phyloP scores from a whole-genome alignment of 768 basidiomycete genomes.

The Tricholoma matsutake region DNA sequence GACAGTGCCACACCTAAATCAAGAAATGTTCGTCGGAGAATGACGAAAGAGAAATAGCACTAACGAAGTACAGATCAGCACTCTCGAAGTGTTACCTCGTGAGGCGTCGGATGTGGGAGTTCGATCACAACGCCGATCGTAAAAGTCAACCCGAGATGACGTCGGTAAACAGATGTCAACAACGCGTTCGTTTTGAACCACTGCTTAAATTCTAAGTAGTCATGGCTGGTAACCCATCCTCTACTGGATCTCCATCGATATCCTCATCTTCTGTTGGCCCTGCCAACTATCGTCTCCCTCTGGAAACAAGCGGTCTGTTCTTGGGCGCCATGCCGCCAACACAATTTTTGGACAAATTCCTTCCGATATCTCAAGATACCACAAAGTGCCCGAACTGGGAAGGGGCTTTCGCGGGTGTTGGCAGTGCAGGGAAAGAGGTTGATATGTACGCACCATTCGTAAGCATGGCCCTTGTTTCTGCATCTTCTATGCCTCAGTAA shows the following conservation, averaged over 20 bases:
- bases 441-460: not conserved
- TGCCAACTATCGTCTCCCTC: not conserved
- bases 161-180: no score
- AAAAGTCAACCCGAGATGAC: no score
- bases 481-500: not conserved
- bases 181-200: no score
- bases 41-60: not conserved
- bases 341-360: not conserved
- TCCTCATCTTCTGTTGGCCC: no score
- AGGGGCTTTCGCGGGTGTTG: not conserved
- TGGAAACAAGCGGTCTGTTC: not conserved
- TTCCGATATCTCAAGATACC: not conserved
- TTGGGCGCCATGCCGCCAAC: constrained; percentile 10
- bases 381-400: not conserved
- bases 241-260: no score
- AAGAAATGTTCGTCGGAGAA: not conserved
- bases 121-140: no score
- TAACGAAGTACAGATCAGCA: not conserved
- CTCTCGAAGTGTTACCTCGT: not conserved
- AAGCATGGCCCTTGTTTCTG: not conserved
- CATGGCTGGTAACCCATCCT: no score
- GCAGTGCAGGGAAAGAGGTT: not conserved
- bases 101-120: not conserved
- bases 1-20: not conserved
- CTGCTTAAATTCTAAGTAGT: no score